These are phyloP conservation scores for Bromus sterilis DNA, from an alignment of 176 grass and related monocot species.

Conservation along the genomic window DNA sequence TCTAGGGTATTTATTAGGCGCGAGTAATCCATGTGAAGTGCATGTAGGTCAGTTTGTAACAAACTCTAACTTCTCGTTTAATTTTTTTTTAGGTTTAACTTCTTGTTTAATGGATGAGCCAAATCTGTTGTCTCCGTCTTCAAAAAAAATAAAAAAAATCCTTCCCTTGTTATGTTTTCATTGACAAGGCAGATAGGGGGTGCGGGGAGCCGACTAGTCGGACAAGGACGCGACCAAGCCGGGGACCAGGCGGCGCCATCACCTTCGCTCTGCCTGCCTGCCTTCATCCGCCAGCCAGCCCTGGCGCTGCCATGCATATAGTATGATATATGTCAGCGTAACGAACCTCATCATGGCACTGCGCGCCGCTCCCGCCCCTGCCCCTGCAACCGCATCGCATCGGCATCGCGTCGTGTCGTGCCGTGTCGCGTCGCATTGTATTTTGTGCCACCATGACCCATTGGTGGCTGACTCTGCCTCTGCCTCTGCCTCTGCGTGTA, in stretches of 20 bases:
- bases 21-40: too few relatives aligned
- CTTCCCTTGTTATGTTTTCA: too few relatives aligned
- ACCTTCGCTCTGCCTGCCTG: neutral
- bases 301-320: neutral
- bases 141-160: too few relatives aligned
- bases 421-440: slow-evolving; percentile 16
- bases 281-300: neutral
- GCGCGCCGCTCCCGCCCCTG: neutral
- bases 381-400: neutral
- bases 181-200: too few relatives aligned
- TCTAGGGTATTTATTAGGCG: too few relatives aligned
- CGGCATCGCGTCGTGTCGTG: neutral
- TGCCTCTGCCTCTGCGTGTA: neutral
- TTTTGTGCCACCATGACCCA: slow-evolving; percentile 32
- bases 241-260: slow-evolving; percentile 29
- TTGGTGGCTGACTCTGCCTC: neutral
- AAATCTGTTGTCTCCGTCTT: too few relatives aligned
- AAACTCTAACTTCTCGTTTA: too few relatives aligned
- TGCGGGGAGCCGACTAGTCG: neutral
- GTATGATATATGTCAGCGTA: slow-evolving; percentile 32
- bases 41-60: too few relatives aligned
- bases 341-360: slow-evolving; percentile 40
- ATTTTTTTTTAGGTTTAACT: too few relatives aligned
- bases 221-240: slow-evolving; percentile 23
- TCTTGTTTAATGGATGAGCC: too few relatives aligned